phyloP scores from a whole-genome alignment of 768 basidiomycete species.

The Dioszegia aurantiaca region DNA sequence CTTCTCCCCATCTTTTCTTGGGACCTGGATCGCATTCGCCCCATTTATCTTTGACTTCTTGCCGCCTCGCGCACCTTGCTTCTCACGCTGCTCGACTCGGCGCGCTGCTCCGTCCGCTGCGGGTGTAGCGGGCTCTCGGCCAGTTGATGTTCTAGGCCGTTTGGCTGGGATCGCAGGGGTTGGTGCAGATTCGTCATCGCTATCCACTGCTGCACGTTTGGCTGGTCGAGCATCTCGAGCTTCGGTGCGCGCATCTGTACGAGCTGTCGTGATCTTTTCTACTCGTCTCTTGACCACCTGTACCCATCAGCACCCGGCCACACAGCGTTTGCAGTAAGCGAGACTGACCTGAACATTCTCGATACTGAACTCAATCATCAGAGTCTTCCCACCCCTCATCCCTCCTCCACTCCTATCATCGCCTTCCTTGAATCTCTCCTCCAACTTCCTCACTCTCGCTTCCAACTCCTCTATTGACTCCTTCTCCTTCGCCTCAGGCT shows the following conservation, averaged over 20 bases:
- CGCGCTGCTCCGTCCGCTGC: slow-evolving; percentile 11
- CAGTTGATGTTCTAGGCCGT: neutral
- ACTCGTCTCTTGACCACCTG: slow-evolving; percentile 69
- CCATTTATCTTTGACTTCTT: slow-evolving; percentile 10
- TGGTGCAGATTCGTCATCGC: slow-evolving; percentile 30
- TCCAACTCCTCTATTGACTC: slow-evolving; percentile 55
- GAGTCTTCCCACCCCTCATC: slow-evolving; percentile 56
- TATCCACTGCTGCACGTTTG: slow-evolving; percentile 29
- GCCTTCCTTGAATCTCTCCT: slow-evolving; percentile 58
- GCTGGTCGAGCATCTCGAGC: slow-evolving; percentile 7
- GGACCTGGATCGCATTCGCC: neutral
- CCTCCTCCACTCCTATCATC: slow-evolving; percentile 39
- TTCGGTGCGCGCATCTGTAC: slow-evolving; percentile 20
- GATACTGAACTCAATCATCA: slow-evolving; percentile 94
- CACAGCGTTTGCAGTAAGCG: neutral
- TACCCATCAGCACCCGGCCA: neutral
- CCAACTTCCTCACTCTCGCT: slow-evolving; percentile 61
- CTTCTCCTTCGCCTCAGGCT: slow-evolving; percentile 43
- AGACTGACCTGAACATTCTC: slow-evolving; percentile 78
- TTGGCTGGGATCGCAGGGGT: neutral
- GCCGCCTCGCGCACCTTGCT: neutral
- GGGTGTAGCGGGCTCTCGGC: neutral
- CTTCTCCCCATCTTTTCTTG: slow-evolving; percentile 7
- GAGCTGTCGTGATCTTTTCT: slow-evolving; percentile 52
- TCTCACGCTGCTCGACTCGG: neutral